Evolutionary conservation across 192 early-diverging fungal genomes (phyloP).

Genomic region (Geranomyces variabilis): DNA sequence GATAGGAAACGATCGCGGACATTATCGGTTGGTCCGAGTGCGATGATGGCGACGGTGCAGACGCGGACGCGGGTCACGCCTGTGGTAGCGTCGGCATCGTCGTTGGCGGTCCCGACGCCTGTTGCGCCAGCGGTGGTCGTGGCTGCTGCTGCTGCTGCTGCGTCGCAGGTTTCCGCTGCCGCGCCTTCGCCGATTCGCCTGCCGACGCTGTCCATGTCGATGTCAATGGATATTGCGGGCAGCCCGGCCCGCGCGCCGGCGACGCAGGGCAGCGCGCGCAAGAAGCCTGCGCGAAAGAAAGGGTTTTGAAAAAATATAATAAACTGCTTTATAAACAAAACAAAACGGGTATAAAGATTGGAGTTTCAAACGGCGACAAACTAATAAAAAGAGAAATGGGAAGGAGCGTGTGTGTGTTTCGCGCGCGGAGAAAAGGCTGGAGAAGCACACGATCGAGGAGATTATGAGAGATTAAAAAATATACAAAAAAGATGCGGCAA

Average conservation of each 20-base stretch:
- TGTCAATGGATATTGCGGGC: constrained; percentile 1
- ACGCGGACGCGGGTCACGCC: not conserved
- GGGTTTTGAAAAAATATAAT: not conserved
- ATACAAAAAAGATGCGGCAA: too few species aligned
- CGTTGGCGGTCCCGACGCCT: not conserved
- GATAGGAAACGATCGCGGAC: not conserved
- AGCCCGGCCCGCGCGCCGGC: not conserved
- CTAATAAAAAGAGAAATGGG: too few species aligned
- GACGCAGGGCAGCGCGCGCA: not conserved
- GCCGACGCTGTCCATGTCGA: not conserved
- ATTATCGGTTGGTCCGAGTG: not conserved
- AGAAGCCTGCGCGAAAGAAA: not conserved
- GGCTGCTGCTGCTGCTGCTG: not conserved
- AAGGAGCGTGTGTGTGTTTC: too few species aligned
- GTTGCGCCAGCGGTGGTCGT: not conserved
- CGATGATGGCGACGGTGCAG: not conserved
- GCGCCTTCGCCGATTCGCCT: not conserved
- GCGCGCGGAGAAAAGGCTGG: too few species aligned
- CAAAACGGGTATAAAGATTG: too few species aligned
- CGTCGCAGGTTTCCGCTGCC: not conserved
- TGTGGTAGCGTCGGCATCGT: too few species aligned
- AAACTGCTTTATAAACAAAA: too few species aligned
- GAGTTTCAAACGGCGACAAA: too few species aligned
- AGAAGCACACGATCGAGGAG: too few species aligned
- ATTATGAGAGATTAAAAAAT: too few species aligned